A percentile compares a stretch with the other conserved stretches of the same genome.
phyloP scores from a whole-genome alignment of 2,329 filamentous ascomycete genomes.

The Cercospora citrullina region DNA sequence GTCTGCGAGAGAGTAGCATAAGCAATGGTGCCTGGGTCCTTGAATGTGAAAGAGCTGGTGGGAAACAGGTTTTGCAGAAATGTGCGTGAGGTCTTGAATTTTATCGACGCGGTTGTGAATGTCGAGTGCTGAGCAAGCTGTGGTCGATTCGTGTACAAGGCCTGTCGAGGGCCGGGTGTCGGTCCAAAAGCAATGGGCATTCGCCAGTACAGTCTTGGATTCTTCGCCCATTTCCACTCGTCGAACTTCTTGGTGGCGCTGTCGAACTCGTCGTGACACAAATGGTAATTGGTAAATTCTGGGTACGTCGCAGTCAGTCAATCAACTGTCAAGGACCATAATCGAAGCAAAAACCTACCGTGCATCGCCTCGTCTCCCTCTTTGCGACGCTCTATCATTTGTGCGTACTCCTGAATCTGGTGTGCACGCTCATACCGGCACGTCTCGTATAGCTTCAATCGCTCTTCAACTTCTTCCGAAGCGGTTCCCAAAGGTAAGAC shows the following conservation, averaged over 20 bases:
- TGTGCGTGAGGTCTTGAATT: slow-evolving; percentile 45
- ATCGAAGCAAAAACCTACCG: neutral
- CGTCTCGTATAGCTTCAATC: slow-evolving; percentile 59
- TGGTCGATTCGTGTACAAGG: slow-evolving; percentile 27
- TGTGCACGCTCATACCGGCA: slow-evolving; percentile 59
- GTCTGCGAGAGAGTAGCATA: slow-evolving; percentile 44
- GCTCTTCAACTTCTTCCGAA: slow-evolving; percentile 52
- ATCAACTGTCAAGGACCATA: neutral
- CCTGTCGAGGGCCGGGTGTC: slow-evolving; percentile 44
- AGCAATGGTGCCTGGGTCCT: slow-evolving; percentile 41
- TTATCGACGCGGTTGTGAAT: slow-evolving; percentile 44
- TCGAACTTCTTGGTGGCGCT: slow-evolving; percentile 54
- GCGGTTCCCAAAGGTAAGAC: slow-evolving; percentile 54
- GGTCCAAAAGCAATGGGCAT: slow-evolving; percentile 48
- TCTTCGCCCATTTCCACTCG: slow-evolving; percentile 53
- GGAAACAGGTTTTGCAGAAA: slow-evolving; percentile 46
- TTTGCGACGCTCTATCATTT: neutral
- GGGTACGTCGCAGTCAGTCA: neutral
- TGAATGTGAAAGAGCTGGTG: slow-evolving; percentile 40
- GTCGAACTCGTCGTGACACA: slow-evolving; percentile 56
- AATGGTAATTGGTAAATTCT: slow-evolving; percentile 34
- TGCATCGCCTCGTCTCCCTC: neutral
- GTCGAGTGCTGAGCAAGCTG: slow-evolving; percentile 21
- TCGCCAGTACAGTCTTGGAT: slow-evolving; percentile 40
- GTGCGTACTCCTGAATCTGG: neutral